Evolutionary conservation across 75 land plant species (phyloP), one percentile per base, ranked within the genome.

Genomic region (Selaginella moellendorffii): DNA sequence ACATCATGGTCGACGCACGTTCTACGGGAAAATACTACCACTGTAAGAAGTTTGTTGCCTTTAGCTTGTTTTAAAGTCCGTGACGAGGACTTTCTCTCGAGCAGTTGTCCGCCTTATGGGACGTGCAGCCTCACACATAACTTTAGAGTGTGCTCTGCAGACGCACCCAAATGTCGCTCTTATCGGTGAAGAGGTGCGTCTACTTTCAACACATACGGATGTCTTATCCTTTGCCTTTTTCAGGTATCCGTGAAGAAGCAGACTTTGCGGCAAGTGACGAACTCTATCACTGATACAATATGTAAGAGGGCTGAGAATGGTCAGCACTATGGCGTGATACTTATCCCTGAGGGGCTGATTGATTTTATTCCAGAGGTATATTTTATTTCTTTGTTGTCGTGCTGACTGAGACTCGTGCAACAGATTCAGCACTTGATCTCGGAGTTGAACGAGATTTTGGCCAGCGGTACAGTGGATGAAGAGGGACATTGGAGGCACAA

Each of bases 1-100:
- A 91, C 76, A 87, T 91, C 56, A 91, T 87, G 97, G 77, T 76
- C 26, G 97, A 91, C 79, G 97, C 97, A 0, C 80, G 97, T 0
- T 91, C 97, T 20, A 91, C 97, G 61, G 97, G 97, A 64, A 91
- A 91, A 54, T 91, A 87, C 58, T 91, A 91, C 65, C 97, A 91
- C 28, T 91, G 95, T 88, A 75, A 79, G 95, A 77, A 27, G 5
- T 56, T 56, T 24, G 21, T 56, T 24, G n/a, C n/a, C 19, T 56
- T 56, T 8, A 2, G 66, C 9, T 42, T 31, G 10, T 64, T 30
- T 30, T 54, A 42, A 42, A 10, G 66, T 30, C 66, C 19, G 14
- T 1, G 17, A 14, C 26, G 63, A 24, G 23, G 26, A 17, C 25
- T 12, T 19, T 20, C n/a, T n/a, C n/a, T n/a, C n/a, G n/a, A n/a